Evolutionary conservation across 352 stramenopile genomes (phyloP), one percentile per base, ranked within the genome.

Genomic region (Phytophthora parvispora): DNA sequence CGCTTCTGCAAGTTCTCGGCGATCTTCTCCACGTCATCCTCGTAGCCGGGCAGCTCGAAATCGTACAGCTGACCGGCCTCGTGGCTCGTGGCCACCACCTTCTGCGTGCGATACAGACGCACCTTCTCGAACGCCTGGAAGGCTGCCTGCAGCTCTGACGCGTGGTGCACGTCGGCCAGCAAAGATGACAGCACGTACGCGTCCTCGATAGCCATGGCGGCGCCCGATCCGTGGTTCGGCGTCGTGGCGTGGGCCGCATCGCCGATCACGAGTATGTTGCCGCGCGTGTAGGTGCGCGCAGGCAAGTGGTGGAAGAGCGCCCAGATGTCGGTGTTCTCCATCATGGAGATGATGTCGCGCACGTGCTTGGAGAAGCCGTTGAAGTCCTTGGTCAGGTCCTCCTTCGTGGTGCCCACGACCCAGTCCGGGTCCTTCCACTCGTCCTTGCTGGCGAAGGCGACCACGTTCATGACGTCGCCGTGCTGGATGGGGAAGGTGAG

Each of bases 311-410:
- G 56, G 36, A 76, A 76, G 6, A 79, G 42, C 32, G 72, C 67
- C 72, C 72, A 79, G 27, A 79, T 76, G 53, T 79, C 67, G 2
- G 72, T 79, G 58, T 76, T 68, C 58, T 79, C 67, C 72, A 79
- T 79, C 72, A 79, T 76, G 58, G 72, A 69, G 38, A 76, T 72
- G 67, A 79, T 79, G 48, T 69, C 67, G 32, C 67, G 67, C 42
- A 76, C 72, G 24, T 76, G 67, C 22, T 64, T 72, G 5, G 72
- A 79, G 52, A 75, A 79, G 6, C 67, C 67, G 2, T 12, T 29
- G 22, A 79, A 79, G 62, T 76, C 67, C 38, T 74, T 76, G 51
- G 55, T 52, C 12, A 76, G 58, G 13, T 76, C 72, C 28, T 75
- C 61, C 43, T 79, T 76, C 1, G 67, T 79, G 31, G 67, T 79